Evolutionary conservation across 179 eudicot species (phyloP).

Genomic region (Silene noctiflora): DNA sequence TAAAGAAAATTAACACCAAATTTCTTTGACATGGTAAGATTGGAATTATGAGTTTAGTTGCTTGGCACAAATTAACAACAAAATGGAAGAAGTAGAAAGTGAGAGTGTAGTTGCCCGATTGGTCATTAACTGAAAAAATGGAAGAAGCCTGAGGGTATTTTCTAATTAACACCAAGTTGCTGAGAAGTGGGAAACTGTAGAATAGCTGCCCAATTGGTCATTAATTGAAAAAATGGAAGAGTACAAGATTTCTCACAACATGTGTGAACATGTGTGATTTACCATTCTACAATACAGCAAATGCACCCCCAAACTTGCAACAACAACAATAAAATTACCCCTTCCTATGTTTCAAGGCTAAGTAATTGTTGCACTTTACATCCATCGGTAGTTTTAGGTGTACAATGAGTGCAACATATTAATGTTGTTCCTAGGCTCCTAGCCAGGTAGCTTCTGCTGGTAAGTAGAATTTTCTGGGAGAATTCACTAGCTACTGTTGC

Average conservation of each 20-base stretch:
- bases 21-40: too few species aligned
- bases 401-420: neutral
- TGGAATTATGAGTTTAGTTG: too few species aligned
- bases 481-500: neutral
- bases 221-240: neutral
- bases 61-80: neutral
- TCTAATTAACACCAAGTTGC: too few species aligned
- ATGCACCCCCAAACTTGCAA: neutral
- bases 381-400: neutral
- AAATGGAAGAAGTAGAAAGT: neutral
- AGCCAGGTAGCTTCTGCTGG: neutral
- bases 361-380: neutral
- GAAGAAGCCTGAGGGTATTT: too few species aligned
- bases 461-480: neutral
- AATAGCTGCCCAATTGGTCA: too few species aligned
- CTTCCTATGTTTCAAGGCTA: neutral
- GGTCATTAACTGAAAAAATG: too few species aligned
- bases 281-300: neutral
- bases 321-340: neutral
- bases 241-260: constrained; percentile 1
- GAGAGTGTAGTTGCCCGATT: too few species aligned
- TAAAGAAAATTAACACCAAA: neutral
- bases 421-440: neutral
- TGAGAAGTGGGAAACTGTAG: too few species aligned
- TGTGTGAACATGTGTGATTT: neutral